Conservation (phyloP, 2,329 filamentous ascomycete genomes). For the Epichloe festucae region DNA sequence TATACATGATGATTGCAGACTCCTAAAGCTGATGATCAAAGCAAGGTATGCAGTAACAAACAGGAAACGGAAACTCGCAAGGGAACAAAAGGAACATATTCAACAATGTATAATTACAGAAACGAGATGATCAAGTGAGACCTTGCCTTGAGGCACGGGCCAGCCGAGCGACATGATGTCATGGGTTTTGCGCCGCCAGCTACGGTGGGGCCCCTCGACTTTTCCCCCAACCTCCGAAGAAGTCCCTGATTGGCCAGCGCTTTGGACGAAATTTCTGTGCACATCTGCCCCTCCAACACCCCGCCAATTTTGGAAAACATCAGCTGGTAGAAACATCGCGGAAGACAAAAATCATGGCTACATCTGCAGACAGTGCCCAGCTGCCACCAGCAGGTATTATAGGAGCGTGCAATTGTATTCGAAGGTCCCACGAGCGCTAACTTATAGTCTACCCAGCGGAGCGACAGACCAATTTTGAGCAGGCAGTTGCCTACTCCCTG, state of each 20-base stretch:
- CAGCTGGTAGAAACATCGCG: neutral
- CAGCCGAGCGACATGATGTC: slow-evolving; percentile 1
- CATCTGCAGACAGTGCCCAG: slow-evolving; percentile 16
- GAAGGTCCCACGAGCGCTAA: neutral
- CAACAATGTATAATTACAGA: neutral
- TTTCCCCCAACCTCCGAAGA: neutral
- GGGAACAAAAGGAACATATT: neutral
- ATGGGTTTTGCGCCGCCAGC: neutral
- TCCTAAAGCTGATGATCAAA: neutral
- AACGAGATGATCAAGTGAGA: neutral
- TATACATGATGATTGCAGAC: slow-evolving; percentile 26
- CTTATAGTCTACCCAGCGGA: slow-evolving; percentile 25
- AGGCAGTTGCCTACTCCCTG: slow-evolving; percentile 72
- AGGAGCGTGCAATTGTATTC: neutral
- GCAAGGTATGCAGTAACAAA: neutral
- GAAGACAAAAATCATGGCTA: slow-evolving; percentile 16
- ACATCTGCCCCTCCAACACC: slow-evolving; percentile 18
- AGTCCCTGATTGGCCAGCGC: neutral
- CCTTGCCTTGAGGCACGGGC: neutral
- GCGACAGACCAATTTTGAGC: slow-evolving; percentile 61
- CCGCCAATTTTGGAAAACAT: slow-evolving; percentile 10
- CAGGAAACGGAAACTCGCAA: neutral
- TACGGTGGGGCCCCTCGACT: neutral
- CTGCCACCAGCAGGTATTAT: slow-evolving; percentile 18
- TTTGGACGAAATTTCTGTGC: slow-evolving; percentile 11